Percentiles rank a stretch among this genome's conserved stretches.
Conservation (phyloP, 2,329 filamentous ascomycete species). For the Ceratocystiopsis sp. region DNA sequence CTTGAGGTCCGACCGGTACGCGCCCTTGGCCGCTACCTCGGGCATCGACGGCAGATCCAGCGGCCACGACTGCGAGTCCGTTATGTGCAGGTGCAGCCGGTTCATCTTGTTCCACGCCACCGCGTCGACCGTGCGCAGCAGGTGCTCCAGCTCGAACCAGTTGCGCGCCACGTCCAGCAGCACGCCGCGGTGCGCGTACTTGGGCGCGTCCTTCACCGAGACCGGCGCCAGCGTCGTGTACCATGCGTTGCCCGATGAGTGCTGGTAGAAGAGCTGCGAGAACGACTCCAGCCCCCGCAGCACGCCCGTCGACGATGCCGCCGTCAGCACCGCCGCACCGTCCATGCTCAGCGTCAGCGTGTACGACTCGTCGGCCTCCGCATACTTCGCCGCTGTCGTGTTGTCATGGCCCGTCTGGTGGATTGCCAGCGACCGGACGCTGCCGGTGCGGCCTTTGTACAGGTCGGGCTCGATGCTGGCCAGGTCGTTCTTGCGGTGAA, state of each 20-base stretch:
- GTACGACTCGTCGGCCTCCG: conserved; percentile 51
- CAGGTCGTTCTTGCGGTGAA: conserved; percentile 41
- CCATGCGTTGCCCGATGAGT: conserved; percentile 36
- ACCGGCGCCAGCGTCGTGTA: conserved; percentile 62
- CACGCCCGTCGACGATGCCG: conserved; percentile 50
- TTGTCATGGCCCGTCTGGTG: conserved; percentile 39
- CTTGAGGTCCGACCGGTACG: conserved; percentile 48
- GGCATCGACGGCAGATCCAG: conserved; percentile 63
- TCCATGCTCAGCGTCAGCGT: conserved; percentile 39
- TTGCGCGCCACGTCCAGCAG: conserved; percentile 64
- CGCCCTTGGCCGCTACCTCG: conserved; percentile 52
- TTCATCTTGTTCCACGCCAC: conserved; percentile 71
- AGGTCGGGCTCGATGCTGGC: conserved; percentile 46
- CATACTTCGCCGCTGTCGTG: conserved; percentile 33
- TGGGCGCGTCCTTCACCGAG: conserved; percentile 52
- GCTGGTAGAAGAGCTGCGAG: conserved; percentile 61
- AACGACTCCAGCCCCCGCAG: conserved; percentile 62
- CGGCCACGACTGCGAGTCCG: conserved; percentile 75
- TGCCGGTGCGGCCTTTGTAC: conserved; percentile 21
- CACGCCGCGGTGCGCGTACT: conserved; percentile 61
- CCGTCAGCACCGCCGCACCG: conserved; percentile 45
- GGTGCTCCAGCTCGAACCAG: conserved; percentile 49
- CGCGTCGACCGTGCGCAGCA: conserved; percentile 61
- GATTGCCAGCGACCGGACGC: conserved; percentile 44
- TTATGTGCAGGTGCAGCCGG: conserved; percentile 62